phyloP scores from a whole-genome alignment of 768 basidiomycete species.

The Suillus lakei region DNA sequence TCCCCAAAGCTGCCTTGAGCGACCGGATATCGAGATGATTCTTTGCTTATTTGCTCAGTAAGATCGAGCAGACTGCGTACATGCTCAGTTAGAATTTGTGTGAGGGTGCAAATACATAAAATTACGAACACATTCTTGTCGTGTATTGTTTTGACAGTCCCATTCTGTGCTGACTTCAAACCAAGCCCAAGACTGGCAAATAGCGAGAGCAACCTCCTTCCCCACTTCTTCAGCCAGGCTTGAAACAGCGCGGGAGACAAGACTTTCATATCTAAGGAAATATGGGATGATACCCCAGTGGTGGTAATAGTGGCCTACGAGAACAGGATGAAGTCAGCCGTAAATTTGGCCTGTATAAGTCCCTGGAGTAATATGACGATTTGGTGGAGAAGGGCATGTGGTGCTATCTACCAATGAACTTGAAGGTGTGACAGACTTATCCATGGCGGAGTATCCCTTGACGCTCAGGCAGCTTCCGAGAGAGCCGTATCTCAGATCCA shows the following conservation, averaged over 20 bases:
- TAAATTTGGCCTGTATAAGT: no score
- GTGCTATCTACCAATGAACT: no score
- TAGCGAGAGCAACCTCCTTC: background rate
- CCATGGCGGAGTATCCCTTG: no score
- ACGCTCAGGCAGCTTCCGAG: no score
- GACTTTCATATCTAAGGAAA: background rate
- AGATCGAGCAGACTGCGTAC: background rate
- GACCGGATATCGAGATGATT: background rate
- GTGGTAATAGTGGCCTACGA: no score
- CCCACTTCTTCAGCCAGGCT: background rate
- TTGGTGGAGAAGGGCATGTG: no score
- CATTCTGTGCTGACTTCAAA: background rate
- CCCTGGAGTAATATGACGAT: no score
- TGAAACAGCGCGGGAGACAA: background rate
- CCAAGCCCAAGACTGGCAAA: background rate
- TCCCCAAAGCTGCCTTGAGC: slow-evolving; percentile 25
- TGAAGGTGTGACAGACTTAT: no score
- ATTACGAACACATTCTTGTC: background rate
- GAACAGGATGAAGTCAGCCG: no score
- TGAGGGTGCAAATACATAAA: background rate
- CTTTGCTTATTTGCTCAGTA: slow-evolving; percentile 1
- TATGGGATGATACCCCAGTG: no score
- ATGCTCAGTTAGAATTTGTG: background rate
- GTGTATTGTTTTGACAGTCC: background rate
- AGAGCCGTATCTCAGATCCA: no score